Evolutionary conservation across 345 rosid genomes (phyloP).

Genomic region (Acer campestre): DNA sequence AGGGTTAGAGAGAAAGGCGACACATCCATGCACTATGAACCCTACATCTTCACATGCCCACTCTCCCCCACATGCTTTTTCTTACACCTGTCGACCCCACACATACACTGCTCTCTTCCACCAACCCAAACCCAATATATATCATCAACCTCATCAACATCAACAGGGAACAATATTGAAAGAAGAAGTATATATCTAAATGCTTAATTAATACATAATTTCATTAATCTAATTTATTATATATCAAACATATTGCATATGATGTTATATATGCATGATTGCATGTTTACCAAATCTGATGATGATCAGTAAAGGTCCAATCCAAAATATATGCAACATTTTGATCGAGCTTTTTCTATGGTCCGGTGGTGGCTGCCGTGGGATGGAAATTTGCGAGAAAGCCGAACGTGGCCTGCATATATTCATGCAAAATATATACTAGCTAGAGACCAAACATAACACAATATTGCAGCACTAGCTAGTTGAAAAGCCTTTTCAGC

Average conservation of each 20-base stretch:
- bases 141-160: too few relatives aligned
- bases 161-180: too few relatives aligned
- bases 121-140: not conserved
- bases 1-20: constrained; percentile 43
- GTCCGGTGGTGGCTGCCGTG: not conserved
- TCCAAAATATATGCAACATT: not conserved
- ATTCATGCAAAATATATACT: constrained; percentile 21
- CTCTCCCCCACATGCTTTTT: constrained; percentile 39
- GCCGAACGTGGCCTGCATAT: constrained; percentile 31
- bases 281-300: not conserved
- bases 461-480: not conserved
- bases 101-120: constrained; percentile 14
- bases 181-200: too few relatives aligned
- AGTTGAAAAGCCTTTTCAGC: not conserved
- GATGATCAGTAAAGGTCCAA: not conserved
- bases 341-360: not conserved
- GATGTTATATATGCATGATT: not conserved
- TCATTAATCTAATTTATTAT: too few relatives aligned
- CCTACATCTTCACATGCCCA: constrained; percentile 46
- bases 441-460: constrained; percentile 4
- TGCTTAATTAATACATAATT: too few relatives aligned
- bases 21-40: constrained; percentile 36
- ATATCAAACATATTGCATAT: not conserved
- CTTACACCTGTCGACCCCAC: constrained; percentile 26
- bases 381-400: not conserved